A percentile compares a stretch with the other conserved stretches of the same genome.
These are phyloP conservation scores for Euclidium syriacum DNA, from an alignment of 345 rosid genomes.

Conservation along the genomic window DNA sequence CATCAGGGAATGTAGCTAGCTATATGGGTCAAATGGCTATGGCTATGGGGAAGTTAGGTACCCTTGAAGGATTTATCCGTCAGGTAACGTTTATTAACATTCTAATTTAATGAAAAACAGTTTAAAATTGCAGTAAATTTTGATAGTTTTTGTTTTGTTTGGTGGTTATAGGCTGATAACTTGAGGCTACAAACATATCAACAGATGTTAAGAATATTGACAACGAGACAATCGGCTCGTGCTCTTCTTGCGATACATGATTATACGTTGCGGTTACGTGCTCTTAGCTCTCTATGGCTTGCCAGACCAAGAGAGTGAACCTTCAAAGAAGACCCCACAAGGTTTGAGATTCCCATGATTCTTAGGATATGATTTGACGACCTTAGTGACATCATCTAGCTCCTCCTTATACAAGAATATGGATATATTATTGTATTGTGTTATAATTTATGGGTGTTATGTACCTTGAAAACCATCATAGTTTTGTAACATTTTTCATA, in stretches of 20 bases:
- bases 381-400: conserved; percentile 10
- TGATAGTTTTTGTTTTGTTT: background rate
- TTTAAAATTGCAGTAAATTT: background rate
- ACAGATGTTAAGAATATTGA: conserved; percentile 76
- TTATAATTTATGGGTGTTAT: background rate
- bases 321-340: conserved; percentile 18
- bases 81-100: too few relatives aligned
- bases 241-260: conserved; percentile 86
- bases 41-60: conserved; percentile 98
- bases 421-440: conserved; percentile 6
- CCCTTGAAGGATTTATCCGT: conserved; percentile 72
- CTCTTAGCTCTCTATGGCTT: conserved; percentile 97
- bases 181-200: conserved; percentile 85
- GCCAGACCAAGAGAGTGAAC: conserved; percentile 89
- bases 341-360: conserved; percentile 2
- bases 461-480: background rate
- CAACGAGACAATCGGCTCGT: conserved; percentile 90
- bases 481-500: background rate
- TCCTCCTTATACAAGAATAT: conserved; percentile 10
- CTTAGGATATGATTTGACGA: conserved; percentile 19
- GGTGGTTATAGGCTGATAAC: conserved; percentile 76
- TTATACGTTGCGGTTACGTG: conserved; percentile 78
- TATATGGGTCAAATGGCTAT: conserved; percentile 99
- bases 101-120: too few relatives aligned
- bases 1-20: conserved; percentile 77